Percentiles rank a stretch among this genome's conserved stretches.
phyloP scores from a whole-genome alignment of 495 filamentous ascomycete genomes.

The Amphirosellinia nigrospora region DNA sequence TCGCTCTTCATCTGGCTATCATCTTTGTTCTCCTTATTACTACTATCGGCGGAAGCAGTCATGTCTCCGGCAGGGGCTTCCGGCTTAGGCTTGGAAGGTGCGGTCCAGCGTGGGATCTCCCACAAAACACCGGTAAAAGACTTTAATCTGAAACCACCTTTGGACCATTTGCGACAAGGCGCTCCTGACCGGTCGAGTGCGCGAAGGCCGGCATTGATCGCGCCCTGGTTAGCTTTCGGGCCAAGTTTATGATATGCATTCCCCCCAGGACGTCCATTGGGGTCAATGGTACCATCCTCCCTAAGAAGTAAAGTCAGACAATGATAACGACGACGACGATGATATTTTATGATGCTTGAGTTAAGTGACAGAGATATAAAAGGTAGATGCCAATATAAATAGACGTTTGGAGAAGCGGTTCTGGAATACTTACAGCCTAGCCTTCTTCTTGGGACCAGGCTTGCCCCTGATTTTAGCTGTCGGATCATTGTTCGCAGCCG shows the following conservation, averaged over 20 bases:
- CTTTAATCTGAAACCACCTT: conserved; percentile 80
- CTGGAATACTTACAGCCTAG: conserved; percentile 75
- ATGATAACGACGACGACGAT: conserved; percentile 29
- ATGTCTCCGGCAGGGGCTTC: conserved; percentile 38
- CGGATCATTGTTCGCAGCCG: conserved; percentile 54
- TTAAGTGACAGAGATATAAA: conserved; percentile 19
- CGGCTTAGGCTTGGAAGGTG: conserved; percentile 62
- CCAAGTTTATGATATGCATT: conserved; percentile 76
- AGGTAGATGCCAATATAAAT: not conserved
- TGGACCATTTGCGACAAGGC: conserved; percentile 90
- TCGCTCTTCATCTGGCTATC: conserved; percentile 74
- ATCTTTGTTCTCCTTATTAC: conserved; percentile 77
- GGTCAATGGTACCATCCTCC: conserved; percentile 66
- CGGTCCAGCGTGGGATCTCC: conserved; percentile 84
- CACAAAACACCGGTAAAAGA: conserved; percentile 91
- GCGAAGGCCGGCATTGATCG: conserved; percentile 94
- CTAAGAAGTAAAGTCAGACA: conserved; percentile 49
- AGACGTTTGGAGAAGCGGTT: conserved; percentile 17
- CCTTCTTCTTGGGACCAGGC: conserved; percentile 95
- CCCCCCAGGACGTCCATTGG: conserved; percentile 40
- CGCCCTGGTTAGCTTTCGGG: conserved; percentile 96
- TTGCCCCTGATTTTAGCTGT: conserved; percentile 77
- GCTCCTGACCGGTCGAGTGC: conserved; percentile 89
- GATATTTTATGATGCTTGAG: not conserved
- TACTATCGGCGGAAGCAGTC: conserved; percentile 65